Base-by-base conservation (phyloP, 164 flowering plant genomes). In the Nelumbo lutea region DNA sequence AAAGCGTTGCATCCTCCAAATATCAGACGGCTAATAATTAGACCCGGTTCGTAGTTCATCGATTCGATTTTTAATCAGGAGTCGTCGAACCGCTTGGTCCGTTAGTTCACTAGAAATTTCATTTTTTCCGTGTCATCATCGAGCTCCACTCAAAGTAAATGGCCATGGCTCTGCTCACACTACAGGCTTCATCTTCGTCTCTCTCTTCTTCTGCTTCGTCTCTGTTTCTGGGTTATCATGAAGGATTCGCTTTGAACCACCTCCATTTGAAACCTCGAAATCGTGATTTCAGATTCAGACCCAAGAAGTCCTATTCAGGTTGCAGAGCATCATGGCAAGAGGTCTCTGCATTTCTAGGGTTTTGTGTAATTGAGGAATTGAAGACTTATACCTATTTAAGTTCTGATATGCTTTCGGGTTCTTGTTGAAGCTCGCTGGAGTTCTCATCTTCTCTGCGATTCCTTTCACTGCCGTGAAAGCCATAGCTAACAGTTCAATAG, bases 381-480 rank as follows among this genome's bases (percentile, higher is more conserved):
- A 48, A 38, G 39, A 14, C 27, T 39, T 61, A 6, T 46, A 2
- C 2, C 27, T 67, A 11, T 44, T 9, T 6, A n/a, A n/a, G 8
- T 51, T 47, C 10, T 56, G 55, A 47, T 3, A 13, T 56, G 38
- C 10, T 42, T 62, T 39, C 42, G 38, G 14, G 6, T 41, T 27
- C 13, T 44, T 45, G 46, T 46, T 73, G 74, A 68, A 90, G 98
- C 86, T 95, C 44, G 94, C 86, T 3, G 99, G 97, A 6, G 96
- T 95, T 55, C 62, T 92, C 66, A 72, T 95, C 2, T 88, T 95
- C 84, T 95, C 99, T 3, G 97, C 99, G 44, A 79, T 95, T 79
- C 97, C 97, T 15, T 95, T 92, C 84, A 92, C 97, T 9, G 93
- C 86, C 2, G 97, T 95, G 55, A 95, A 95, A 79, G 89, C 88